Evolutionary conservation across 2,329 filamentous ascomycete species (phyloP), one percentile per base, ranked within the genome.

Genomic region (Exutisphaerella laricina): DNA sequence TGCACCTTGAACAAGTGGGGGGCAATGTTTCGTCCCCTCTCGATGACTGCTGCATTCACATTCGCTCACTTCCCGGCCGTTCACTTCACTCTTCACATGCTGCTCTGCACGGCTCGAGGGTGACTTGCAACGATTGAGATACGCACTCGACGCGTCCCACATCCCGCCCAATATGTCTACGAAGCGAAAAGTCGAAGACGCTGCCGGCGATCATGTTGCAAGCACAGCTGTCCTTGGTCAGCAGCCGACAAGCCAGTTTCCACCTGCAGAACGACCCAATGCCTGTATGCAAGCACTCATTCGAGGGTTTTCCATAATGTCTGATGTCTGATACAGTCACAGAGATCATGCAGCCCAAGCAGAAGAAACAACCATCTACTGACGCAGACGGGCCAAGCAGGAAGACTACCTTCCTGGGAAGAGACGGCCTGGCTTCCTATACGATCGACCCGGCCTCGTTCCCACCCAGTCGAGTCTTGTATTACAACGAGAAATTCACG

Each of bases 401-500:
- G 29, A 51, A 36, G 22, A 60, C 59, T 5, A 39, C 54, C 20
- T 74, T 73, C 59, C 68, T 67, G 12, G 66, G 70, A 34, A 73
- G 80, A 41, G 73, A 82, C 49, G 82, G 74, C 0, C 73, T 92
- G 0, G 78, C 78, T 31, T 67, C 71, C 14, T 92, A 92, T 65
- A 81, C 84, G 36, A 56, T 68, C 5, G 66, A 78, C 40, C 86
- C 86, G 0, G 70, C 75, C 23, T 69, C 72, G 1, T 83, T 79
- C 56, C 74, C 80, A 1, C 53, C 72, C 4, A 72, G 70, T 18
- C 68, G 75, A 6, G 76, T 88, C 1, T 71, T 92, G 41, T 82
- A 80, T 58, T 71, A 81, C 64, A 78, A 79, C 51, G 71, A 77
- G n/a, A 68, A 79, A 47, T 87, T 84, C 53, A 85, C 89, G 38